phyloP scores from a whole-genome alignment of 305 asterid genomes.

The Fraxinus sp. region DNA sequence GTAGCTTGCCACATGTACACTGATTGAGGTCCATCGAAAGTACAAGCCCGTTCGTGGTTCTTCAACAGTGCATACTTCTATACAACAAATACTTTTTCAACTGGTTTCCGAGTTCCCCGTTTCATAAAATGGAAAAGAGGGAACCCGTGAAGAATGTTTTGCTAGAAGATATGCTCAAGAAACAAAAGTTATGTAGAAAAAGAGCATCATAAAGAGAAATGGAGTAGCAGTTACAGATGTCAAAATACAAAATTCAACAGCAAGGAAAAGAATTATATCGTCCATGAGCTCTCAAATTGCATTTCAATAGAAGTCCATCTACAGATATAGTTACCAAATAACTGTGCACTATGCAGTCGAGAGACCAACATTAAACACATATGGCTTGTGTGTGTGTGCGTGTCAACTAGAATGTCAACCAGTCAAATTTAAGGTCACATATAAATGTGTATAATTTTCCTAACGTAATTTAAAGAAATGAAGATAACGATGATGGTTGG shows the following conservation, averaged over 20 bases:
- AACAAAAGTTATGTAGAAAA: not conserved
- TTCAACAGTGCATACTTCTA: not conserved
- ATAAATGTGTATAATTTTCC: not conserved
- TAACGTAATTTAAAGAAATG: not conserved
- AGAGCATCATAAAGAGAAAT: not conserved
- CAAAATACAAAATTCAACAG: not conserved
- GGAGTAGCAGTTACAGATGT: not conserved
- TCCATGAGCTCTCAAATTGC: not conserved
- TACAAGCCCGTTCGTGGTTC: constrained; percentile 6
- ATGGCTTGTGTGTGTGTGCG: not conserved
- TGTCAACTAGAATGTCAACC: not conserved
- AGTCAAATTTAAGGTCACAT: not conserved
- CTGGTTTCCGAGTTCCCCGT: not conserved
- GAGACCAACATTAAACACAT: not conserved
- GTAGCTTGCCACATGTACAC: not conserved
- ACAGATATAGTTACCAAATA: not conserved
- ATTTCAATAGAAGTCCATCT: not conserved
- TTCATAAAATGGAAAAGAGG: not conserved
- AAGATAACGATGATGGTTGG: constrained; percentile 39
- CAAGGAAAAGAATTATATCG: not conserved
- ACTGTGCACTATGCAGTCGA: not conserved
- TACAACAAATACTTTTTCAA: not conserved
- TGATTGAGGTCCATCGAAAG: not conserved
- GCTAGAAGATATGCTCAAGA: not conserved
- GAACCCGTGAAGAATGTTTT: not conserved